A percentile compares a stretch with the other conserved stretches of the same genome.
These are phyloP conservation scores for Stropharia rugosoannulata DNA, from an alignment of 768 basidiomycete genomes.

Conservation along the genomic window DNA sequence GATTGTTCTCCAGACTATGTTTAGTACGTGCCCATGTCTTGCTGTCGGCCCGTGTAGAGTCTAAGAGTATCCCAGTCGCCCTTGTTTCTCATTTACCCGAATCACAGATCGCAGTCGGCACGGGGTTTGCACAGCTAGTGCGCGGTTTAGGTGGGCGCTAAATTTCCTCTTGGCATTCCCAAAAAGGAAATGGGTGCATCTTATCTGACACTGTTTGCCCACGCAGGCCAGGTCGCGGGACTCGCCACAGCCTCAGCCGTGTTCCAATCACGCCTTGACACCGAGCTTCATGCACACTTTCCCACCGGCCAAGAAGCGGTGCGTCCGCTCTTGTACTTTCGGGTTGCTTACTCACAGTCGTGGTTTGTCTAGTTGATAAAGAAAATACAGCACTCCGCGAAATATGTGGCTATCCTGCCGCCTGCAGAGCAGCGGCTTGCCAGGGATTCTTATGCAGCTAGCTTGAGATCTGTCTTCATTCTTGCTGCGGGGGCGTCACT, in stretches of 20 bases:
- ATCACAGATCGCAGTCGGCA: conserved; percentile 61
- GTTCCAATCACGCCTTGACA: conserved; percentile 59
- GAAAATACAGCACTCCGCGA: conserved; percentile 61
- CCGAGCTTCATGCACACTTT: conserved; percentile 54
- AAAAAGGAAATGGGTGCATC: neutral
- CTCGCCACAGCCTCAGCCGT: conserved; percentile 68
- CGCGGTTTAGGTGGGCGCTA: conserved; percentile 57
- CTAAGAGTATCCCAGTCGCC: conserved; percentile 49
- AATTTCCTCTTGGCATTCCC: neutral
- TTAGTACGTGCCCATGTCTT: conserved; percentile 41
- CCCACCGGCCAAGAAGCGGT: conserved; percentile 53
- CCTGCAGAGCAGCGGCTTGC: conserved; percentile 51
- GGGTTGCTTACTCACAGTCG: neutral
- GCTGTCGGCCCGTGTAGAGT: conserved; percentile 16
- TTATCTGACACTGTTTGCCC: neutral
- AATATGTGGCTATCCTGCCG: conserved; percentile 52
- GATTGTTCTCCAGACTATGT: conserved; percentile 68
- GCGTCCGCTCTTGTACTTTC: conserved; percentile 4
- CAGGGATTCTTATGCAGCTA: conserved; percentile 58
- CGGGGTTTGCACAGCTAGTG: conserved; percentile 68
- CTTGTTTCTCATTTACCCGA: conserved; percentile 65
- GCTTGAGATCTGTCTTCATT: conserved; percentile 61
- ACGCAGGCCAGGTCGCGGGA: conserved; percentile 66
- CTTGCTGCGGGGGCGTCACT: conserved; percentile 57
- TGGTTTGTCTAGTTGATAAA: conserved; percentile 47